Percentiles rank a stretch among this genome's conserved stretches.
phyloP scores from a whole-genome alignment of 2,329 filamentous ascomycete genomes.

The Alternaria solani region DNA sequence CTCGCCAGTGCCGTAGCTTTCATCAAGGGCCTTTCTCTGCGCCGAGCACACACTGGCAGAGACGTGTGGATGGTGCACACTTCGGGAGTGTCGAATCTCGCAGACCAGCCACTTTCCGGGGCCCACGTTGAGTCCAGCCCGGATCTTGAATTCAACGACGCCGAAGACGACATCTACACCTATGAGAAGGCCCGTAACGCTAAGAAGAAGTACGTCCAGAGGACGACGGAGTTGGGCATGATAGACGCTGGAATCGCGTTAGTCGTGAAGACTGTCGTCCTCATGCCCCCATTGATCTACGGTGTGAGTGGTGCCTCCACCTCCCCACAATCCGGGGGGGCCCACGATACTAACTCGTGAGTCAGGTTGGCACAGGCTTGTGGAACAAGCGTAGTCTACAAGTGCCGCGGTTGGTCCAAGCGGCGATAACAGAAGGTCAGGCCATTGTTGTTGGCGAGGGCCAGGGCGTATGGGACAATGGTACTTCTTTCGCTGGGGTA shows the following conservation, averaged over 20 bases:
- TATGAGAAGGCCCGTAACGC: constrained; percentile 6
- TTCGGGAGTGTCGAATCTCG: constrained; percentile 6
- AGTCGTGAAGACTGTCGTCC: constrained; percentile 3
- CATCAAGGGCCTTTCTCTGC: not conserved
- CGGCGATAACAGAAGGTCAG: constrained; percentile 5
- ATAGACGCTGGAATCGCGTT: constrained; percentile 3
- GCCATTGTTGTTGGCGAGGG: constrained; percentile 4
- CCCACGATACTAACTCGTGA: not conserved
- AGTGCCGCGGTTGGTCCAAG: constrained; percentile 4
- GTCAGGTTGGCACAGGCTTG: not conserved
- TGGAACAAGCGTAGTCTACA: constrained; percentile 9
- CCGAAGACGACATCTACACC: not conserved
- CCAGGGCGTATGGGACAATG: constrained; percentile 6
- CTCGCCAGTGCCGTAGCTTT: constrained; percentile 1
- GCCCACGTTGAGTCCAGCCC: not conserved
- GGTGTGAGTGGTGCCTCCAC: not conserved
- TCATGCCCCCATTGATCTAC: constrained; percentile 7
- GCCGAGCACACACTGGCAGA: not conserved
- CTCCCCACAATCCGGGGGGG: not conserved
- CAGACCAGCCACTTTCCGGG: constrained; percentile 1
- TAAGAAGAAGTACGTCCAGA: not conserved
- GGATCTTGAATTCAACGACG: not conserved
- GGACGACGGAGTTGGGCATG: constrained; percentile 6
- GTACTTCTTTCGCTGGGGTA: not conserved
- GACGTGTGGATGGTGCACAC: constrained; percentile 6